Evolutionary conservation across 305 asterid genomes (phyloP), one percentile per base, ranked within the genome.

Genomic region (Caryopteris hybrid): DNA sequence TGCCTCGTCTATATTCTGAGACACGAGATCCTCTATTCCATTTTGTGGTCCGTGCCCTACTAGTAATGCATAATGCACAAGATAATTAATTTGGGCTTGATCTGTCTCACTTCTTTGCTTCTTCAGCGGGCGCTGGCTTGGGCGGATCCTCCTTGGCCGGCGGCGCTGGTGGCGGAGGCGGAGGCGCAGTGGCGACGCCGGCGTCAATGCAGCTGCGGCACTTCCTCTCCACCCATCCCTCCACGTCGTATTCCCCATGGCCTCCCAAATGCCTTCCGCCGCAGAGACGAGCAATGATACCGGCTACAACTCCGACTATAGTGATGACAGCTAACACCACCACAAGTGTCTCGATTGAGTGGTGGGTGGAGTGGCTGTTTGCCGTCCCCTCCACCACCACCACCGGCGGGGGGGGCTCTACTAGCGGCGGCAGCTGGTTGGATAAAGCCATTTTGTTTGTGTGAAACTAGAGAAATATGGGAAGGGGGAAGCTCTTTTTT

Each of bases 221-320:
- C 83, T 78, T 86, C 73, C 80, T 83, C 67, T 90, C 97, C 12
- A 90, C 88, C 92, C 96, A 88, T 3, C 97, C 96, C 68, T 90
- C 95, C 3, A 80, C 56, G 76, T 86, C 94, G 47, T 82, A 86
- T 34, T 85, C 96, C 1, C 92, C 96, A 9, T 80, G 66, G 43
- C 86, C 86, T 7, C 92, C 89, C 14, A 80, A 59, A 81, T 85
- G 96, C 3, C 84, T 75, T 17, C 96, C 97, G 4, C 96, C 92
- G 52, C 97, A 90, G 9, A 90, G 83, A 22, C 97, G 80, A 20
- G 97, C 90, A 52, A 88, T 66, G 71, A 86, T 76, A 9, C 97
- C 90, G 0, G 96, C 96, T 16, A 86, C 53, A 12, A 88, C 97
- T 20, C 86, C 94, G 42, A 90, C 42, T 18, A 90, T 74, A 1